These are phyloP conservation scores for Quercus suber DNA, from an alignment of 306 rosid genomes.

Conservation along the genomic window DNA sequence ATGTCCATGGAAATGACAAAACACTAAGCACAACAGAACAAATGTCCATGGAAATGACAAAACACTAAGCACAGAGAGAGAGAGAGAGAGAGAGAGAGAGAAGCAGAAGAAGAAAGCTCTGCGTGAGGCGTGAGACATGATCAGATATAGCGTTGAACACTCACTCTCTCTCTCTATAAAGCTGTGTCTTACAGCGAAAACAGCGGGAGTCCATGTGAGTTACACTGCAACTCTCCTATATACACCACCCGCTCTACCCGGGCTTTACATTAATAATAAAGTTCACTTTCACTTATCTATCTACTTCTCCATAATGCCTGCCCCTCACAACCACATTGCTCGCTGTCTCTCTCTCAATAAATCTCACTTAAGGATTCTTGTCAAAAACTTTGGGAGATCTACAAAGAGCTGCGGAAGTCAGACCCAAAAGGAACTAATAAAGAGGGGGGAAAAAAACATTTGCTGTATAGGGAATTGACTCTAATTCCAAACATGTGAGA, in stretches of 20 bases:
- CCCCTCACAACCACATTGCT: background rate
- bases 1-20: constrained; percentile 32
- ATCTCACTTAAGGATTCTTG: background rate
- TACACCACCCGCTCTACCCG: constrained; percentile 70
- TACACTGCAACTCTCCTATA: constrained; percentile 21
- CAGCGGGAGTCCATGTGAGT: constrained; percentile 84
- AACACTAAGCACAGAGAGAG: constrained; percentile 21
- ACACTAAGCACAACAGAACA: constrained; percentile 42
- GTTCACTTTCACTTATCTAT: background rate
- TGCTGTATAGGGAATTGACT: no score
- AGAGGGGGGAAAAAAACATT: background rate
- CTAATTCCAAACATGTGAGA: no score
- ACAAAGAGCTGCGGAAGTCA: background rate
- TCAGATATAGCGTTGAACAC: constrained; percentile 1
- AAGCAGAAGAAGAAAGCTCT: background rate
- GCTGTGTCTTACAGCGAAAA: constrained; percentile 50
- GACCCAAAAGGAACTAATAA: background rate
- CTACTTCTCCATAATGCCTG: constrained; percentile 3
- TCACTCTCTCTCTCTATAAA: constrained; percentile 14
- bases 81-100: no score
- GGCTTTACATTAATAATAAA: constrained; percentile 27
- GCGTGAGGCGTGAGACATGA: constrained; percentile 15
- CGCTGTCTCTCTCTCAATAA: background rate
- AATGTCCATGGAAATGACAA: constrained; percentile 33
- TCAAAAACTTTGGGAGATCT: background rate